Evolutionary conservation across 2,329 filamentous ascomycete genomes (phyloP).

Genomic region (Epichloe baconii): DNA sequence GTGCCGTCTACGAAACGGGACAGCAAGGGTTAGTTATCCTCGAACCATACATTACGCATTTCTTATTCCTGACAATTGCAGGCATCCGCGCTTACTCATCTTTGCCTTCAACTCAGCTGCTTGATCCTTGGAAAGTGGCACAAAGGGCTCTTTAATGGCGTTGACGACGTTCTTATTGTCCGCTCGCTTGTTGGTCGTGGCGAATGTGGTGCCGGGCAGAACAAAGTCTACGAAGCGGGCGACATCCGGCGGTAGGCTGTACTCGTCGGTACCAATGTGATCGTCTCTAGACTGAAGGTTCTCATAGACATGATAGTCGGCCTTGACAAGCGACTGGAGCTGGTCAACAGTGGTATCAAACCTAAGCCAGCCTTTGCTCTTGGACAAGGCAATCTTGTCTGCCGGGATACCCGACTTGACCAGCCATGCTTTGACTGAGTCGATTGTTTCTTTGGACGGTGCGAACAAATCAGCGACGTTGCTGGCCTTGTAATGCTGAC

Average conservation of each 20-base stretch:
- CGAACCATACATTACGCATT: not conserved
- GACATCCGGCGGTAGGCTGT: slow-evolving; percentile 25
- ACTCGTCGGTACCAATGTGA: slow-evolving; percentile 29
- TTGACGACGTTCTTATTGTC: not conserved
- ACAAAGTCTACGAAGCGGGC: slow-evolving; percentile 27
- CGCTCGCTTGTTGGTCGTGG: not conserved
- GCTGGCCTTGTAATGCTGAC: slow-evolving; percentile 31
- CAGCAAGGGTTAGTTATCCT: not conserved
- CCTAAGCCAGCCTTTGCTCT: slow-evolving; percentile 37
- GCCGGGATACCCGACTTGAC: slow-evolving; percentile 33
- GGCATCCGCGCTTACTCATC: not conserved
- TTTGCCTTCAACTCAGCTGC: not conserved
- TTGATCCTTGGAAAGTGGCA: not conserved
- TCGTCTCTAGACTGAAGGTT: slow-evolving; percentile 20
- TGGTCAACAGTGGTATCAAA: slow-evolving; percentile 42
- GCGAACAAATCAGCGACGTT: slow-evolving; percentile 31
- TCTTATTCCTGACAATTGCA: not conserved
- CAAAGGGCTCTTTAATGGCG: not conserved
- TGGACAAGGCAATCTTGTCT: slow-evolving; percentile 34
- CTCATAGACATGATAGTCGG: slow-evolving; percentile 38
- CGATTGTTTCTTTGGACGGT: slow-evolving; percentile 29
- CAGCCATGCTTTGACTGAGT: slow-evolving; percentile 41
- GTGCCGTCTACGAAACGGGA: slow-evolving; percentile 2
- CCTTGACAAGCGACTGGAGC: slow-evolving; percentile 37
- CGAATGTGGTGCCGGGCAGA: slow-evolving; percentile 22